Conservation (phyloP, 345 rosid genomes). For the Euclidium syriacum region DNA sequence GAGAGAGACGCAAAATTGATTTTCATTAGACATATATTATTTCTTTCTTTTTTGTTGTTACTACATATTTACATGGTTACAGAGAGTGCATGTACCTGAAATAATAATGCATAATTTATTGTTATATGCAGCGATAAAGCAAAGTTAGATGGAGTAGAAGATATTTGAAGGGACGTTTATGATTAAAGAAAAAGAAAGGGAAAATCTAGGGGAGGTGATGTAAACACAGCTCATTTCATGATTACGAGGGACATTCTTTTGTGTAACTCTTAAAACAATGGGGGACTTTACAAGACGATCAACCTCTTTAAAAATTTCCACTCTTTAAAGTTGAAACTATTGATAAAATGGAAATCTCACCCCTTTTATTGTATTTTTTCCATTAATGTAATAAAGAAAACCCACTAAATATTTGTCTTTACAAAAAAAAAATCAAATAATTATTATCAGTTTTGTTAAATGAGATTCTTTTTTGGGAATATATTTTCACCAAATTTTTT, state of each 20-base stretch:
- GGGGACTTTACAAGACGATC: slow-evolving; percentile 21
- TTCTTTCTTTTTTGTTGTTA: background rate
- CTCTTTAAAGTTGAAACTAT: background rate
- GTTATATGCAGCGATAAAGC: background rate
- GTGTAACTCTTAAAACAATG: slow-evolving; percentile 19
- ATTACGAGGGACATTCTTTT: slow-evolving; percentile 32
- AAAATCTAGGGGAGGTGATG: slow-evolving; percentile 20
- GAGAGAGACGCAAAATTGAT: background rate
- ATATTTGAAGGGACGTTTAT: slow-evolving; percentile 12
- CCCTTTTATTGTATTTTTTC: background rate
- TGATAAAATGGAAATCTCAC: background rate
- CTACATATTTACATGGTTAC: background rate
- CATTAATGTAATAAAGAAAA: too few species aligned
- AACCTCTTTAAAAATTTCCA: slow-evolving; percentile 7
- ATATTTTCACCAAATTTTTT: background rate
- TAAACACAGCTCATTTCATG: slow-evolving; percentile 26
- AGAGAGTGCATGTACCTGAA: slow-evolving; percentile 8
- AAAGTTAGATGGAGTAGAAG: background rate
- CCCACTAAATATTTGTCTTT: background rate
- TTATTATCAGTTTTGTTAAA: background rate
- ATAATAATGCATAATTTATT: background rate
- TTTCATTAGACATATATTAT: background rate
- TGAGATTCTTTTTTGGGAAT: background rate
- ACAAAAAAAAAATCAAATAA: background rate
- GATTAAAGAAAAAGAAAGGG: slow-evolving; percentile 2